Base-by-base conservation (phyloP, 305 asterid species). In the Coffea humblotiana region DNA sequence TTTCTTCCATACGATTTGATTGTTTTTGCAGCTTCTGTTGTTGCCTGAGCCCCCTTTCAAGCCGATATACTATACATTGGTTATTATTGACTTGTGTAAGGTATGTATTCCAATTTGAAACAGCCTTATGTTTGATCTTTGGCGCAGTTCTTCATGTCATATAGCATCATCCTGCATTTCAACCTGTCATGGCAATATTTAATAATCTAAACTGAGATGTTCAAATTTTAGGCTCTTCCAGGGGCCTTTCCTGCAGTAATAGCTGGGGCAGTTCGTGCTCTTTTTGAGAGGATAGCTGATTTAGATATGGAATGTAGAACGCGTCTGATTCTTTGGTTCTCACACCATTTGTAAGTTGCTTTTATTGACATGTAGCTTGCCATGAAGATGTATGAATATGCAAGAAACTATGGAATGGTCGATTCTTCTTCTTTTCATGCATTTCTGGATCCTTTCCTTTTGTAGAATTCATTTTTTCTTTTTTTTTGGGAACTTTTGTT, bases 201-300 rank as follows among this genome's bases (percentile, higher is more conserved):
- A 13, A 15, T 58, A n/a, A 14, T 79, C 10, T 48, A 70, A 16
- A 76, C 58, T 74, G 43, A 25, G 67, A 40, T n/a, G 43, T 83
- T 83, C 79, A 77, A 48, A 83, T 86, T 58, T 25, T 86, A 96
- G 99, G 98, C 98, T 83, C 98, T 96, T 89, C 99, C 99, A 32
- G 99, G 99, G 85, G 99, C 99, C 83, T 96, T 96, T 85, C 99
- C 98, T 13, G 97, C 98, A 70, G 98, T 96, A 82, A 93, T 96
- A 69, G 99, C 99, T 0, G 98, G 99, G 85, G 99, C 98, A 65
- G 99, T 96, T 72, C 98, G 99, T 75, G 91, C 95, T 76, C 98
- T 94, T 83, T 96, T 94, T 86, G 98, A 96, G 78, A 93, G 84
- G 90, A 94, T 96, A 85, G 88, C 94, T 84, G 97, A 94, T 77